Conservation (phyloP, 306 rosid species). For the Albizia julibrissin region DNA sequence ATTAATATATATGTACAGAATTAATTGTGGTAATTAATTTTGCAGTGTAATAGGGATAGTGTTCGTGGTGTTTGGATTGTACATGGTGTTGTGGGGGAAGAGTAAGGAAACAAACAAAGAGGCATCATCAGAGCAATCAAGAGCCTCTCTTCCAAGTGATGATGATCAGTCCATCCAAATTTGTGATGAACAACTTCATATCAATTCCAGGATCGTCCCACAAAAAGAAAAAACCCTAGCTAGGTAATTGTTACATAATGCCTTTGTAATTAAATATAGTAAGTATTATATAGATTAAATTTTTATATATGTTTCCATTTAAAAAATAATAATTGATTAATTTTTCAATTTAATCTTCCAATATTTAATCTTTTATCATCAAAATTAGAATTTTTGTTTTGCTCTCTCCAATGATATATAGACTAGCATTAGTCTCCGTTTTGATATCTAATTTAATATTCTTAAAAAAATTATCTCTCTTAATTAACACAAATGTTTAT, state of each 20-base stretch:
- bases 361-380: no score
- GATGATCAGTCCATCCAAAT: background rate
- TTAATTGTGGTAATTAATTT: background rate
- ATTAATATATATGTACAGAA: background rate
- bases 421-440: background rate
- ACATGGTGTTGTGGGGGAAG: slow-evolving; percentile 51
- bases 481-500: background rate
- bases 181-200: no score
- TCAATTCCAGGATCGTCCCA: no score
- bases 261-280: no score
- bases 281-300: no score
- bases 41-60: slow-evolving; percentile 24
- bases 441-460: background rate
- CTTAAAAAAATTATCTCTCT: background rate
- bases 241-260: no score
- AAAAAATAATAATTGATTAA: no score
- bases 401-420: background rate
- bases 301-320: no score
- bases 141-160: background rate
- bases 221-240: no score
- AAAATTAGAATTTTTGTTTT: background rate
- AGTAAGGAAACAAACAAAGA: slow-evolving; percentile 8
- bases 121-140: background rate
- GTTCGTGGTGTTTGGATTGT: slow-evolving; percentile 38
- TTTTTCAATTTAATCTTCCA: no score